These are phyloP conservation scores for Nicotiana attenuata DNA, from an alignment of 257 asterid species.

Conservation along the genomic window DNA sequence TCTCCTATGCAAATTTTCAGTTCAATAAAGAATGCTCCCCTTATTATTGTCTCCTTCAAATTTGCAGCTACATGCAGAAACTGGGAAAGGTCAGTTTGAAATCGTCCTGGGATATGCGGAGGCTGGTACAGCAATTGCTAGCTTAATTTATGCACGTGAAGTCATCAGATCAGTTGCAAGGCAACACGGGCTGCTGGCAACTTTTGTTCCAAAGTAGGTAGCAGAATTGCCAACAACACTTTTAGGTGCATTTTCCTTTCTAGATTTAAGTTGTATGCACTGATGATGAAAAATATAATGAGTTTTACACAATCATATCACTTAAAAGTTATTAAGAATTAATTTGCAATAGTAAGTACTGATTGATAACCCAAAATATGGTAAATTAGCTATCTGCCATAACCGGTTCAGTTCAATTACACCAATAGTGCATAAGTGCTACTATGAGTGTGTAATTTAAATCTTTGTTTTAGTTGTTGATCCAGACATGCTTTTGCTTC, in stretches of 20 bases:
- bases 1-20: background rate
- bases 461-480: background rate
- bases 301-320: background rate
- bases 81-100: conserved; percentile 88
- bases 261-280: background rate
- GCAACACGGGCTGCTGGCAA: conserved; percentile 78
- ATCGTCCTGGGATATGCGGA: conserved; percentile 59
- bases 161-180: conserved; percentile 72
- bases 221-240: background rate
- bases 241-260: background rate
- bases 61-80: conserved; percentile 70
- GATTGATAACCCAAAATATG: conserved; percentile 19
- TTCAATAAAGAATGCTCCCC: background rate
- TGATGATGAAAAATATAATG: background rate
- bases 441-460: background rate
- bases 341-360: background rate
- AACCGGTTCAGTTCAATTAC: conserved; percentile 50
- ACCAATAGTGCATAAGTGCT: background rate
- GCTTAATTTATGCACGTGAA: conserved; percentile 71
- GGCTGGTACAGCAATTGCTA: conserved; percentile 59
- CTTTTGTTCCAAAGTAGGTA: conserved; percentile 87
- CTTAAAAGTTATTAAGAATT: background rate
- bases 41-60: conserved; percentile 20
- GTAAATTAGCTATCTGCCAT: conserved; percentile 57
- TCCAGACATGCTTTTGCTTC: background rate